Evolutionary conservation across 495 filamentous ascomycete genomes (phyloP).

Genomic region (Baudoinia panamericana): DNA sequence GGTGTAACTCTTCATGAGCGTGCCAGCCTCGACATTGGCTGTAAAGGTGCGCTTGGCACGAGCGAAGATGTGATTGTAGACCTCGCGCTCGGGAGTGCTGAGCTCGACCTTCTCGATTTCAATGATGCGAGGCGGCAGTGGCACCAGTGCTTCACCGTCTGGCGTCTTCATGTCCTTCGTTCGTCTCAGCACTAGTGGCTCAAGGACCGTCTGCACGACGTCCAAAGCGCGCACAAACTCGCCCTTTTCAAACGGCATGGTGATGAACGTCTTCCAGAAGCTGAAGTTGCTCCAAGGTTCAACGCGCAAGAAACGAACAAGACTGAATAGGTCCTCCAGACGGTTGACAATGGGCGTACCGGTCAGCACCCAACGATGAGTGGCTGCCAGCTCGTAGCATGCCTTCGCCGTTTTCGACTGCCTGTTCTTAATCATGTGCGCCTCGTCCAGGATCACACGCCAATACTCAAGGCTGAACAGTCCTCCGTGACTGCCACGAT

Average conservation of each 20-base stretch:
- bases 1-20: slow-evolving; percentile 83
- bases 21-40: slow-evolving; percentile 78
- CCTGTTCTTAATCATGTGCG: slow-evolving; percentile 86
- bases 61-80: slow-evolving; percentile 80
- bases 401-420: slow-evolving; percentile 74
- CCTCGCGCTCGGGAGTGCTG: slow-evolving; percentile 67
- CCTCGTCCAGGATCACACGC: slow-evolving; percentile 89
- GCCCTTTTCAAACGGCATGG: slow-evolving; percentile 87
- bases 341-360: slow-evolving; percentile 96
- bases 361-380: slow-evolving; percentile 85
- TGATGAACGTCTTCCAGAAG: slow-evolving; percentile 98
- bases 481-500: slow-evolving; percentile 50
- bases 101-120: slow-evolving; percentile 78
- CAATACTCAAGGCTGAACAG: slow-evolving; percentile 88
- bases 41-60: slow-evolving; percentile 72
- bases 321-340: slow-evolving; percentile 89
- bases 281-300: slow-evolving; percentile 98
- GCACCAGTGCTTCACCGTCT: slow-evolving; percentile 71
- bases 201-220: slow-evolving; percentile 91
- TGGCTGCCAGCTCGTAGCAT: slow-evolving; percentile 74
- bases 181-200: slow-evolving; percentile 84
- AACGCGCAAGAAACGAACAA: slow-evolving; percentile 81
- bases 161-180: slow-evolving; percentile 98
- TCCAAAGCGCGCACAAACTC: slow-evolving; percentile 87
- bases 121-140: slow-evolving; percentile 66